Base-by-base conservation (phyloP, 2,329 filamentous ascomycete genomes). In the Ophiocordyceps camponoti-floridani region DNA sequence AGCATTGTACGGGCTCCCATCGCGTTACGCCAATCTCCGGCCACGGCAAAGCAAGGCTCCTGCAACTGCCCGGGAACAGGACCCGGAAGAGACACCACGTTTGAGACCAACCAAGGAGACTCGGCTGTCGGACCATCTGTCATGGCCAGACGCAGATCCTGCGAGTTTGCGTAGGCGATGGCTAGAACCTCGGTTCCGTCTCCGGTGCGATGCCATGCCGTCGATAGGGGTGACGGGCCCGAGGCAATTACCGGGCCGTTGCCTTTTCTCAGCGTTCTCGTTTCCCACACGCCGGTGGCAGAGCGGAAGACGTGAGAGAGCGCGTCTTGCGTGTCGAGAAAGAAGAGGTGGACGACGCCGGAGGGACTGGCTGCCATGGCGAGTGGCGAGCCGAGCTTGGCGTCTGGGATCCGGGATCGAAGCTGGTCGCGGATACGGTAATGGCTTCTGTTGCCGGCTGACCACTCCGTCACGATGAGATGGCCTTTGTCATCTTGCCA, bases 291-390 rank as follows among this genome's bases (percentile, higher is more conserved):
- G 2, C 51, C 52, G 4, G 14, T 16, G 2, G 46, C n/a, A 6
- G 42, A 26, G 41, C 49, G 44, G 40, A 48, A 50, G 1, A 51
- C 19, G 40, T 55, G 47, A 1, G 46, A 43, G 3, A 54, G 31
- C 6, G 43, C 33, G 40, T 50, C 46, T 12, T 40, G 43, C 13
- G 47, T 46, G 27, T 47, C 47, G 4, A 56, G 40, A 43, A 52
- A 56, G 44, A 56, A 54, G 23, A 54, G 19, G 44, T 56, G 53
- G 6, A 48, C 43, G 7, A 41, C 43, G 4, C 50, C 51, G 4
- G 46, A 35, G n/a, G 44, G 45, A 30, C 53, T 49, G 10, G 42
- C 46, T 4, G 47, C 47, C 27, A 50, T 42, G 16, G 50, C 48
- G 27, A 54, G 45, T 0, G 51, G 48, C 9, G 53, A 55, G 5